Evolutionary conservation across 352 stramenopile species (phyloP).

Genomic region (Phytophthora brassicae): DNA sequence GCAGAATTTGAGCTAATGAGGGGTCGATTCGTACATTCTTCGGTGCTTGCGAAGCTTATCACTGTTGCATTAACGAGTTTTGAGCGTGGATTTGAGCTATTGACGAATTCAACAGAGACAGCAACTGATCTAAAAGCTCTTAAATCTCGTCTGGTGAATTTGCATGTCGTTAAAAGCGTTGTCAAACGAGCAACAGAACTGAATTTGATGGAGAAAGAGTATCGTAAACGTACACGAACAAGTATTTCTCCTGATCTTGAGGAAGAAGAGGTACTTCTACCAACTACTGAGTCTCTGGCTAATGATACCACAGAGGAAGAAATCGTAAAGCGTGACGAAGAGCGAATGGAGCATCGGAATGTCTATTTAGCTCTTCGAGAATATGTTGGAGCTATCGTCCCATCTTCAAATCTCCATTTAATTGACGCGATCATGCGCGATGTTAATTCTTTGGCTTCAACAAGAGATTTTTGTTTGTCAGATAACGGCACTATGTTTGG

Average conservation of each 20-base stretch:
- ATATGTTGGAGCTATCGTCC: constrained; percentile 19
- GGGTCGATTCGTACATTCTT: constrained; percentile 37
- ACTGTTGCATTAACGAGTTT: constrained; percentile 28
- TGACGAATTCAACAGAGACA: constrained; percentile 3
- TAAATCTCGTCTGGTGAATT: constrained; percentile 3
- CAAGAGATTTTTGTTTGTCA: constrained; percentile 25
- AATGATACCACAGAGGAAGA: constrained; percentile 11
- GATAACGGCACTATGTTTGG: constrained; percentile 21
- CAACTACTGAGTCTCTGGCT: background rate
- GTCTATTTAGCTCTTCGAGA: constrained; percentile 48
- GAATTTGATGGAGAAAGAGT: constrained; percentile 21
- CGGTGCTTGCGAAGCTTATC: constrained; percentile 39
- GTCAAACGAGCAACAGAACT: constrained; percentile 29
- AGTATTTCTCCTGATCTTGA: constrained; percentile 17
- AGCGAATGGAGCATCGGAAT: constrained; percentile 41
- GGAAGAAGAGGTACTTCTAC: constrained; percentile 5
- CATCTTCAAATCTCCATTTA: constrained; percentile 24
- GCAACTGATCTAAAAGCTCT: constrained; percentile 4
- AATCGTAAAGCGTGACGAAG: constrained; percentile 20
- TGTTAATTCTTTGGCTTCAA: constrained; percentile 28
- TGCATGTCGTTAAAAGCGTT: constrained; percentile 27
- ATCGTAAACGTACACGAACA: constrained; percentile 6
- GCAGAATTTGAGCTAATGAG: constrained; percentile 45
- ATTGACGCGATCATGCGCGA: constrained; percentile 52
- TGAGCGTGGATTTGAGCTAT: constrained; percentile 30